These are phyloP conservation scores for Trichosporon ovoides DNA, from an alignment of 1,284 basidiomycete species.

Conservation along the genomic window DNA sequence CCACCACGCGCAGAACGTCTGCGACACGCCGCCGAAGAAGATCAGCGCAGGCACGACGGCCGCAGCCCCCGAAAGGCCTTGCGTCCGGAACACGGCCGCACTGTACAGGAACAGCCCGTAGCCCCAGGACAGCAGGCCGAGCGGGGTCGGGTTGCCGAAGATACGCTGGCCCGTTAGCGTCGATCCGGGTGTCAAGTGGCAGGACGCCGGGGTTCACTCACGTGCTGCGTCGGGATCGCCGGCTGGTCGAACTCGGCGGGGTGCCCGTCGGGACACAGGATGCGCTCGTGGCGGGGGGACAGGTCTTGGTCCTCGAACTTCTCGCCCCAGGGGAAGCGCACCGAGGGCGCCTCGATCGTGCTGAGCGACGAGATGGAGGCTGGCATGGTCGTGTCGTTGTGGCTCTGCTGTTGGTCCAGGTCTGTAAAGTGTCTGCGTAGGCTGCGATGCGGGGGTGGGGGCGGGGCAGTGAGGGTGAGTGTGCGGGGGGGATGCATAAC, in stretches of 20 bases:
- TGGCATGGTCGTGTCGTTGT: not conserved
- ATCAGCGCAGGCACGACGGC: not conserved
- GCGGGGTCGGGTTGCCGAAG: slow-evolving; percentile 5
- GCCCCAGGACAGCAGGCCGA: slow-evolving; percentile 2
- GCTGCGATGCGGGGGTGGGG: no score
- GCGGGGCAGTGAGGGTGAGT: no score
- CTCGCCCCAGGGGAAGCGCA: not conserved
- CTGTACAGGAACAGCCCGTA: slow-evolving; percentile 7
- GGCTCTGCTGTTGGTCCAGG: not conserved
- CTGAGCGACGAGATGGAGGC: not conserved
- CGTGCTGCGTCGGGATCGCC: slow-evolving; percentile 3
- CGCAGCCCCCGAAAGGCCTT: not conserved
- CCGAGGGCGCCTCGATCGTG: not conserved
- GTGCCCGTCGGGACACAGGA: slow-evolving; percentile 1
- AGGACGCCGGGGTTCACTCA: not conserved
- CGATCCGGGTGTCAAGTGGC: no score
- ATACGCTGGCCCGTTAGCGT: not conserved
- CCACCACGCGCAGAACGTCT: slow-evolving; percentile 10
- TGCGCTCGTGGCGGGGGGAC: slow-evolving; percentile 7
- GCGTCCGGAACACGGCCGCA: not conserved
- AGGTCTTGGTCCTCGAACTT: not conserved
- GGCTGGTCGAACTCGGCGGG: slow-evolving; percentile 9
- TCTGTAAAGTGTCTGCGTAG: no score
- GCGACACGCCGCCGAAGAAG: slow-evolving; percentile 7
- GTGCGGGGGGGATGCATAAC: no score